phyloP scores from a whole-genome alignment of 176 grass and related monocot species.

The Oryza glumipatula region DNA sequence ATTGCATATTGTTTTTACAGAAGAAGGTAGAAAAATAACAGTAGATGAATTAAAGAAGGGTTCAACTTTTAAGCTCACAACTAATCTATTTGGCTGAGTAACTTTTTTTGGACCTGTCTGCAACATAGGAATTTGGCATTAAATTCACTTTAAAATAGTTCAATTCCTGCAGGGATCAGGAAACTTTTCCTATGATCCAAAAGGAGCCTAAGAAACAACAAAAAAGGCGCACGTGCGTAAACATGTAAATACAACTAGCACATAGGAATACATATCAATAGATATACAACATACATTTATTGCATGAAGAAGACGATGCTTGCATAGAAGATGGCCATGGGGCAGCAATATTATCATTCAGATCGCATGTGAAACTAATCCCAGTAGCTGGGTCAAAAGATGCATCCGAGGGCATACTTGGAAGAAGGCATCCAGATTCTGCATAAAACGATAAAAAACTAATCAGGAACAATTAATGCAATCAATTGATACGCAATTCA shows the following conservation, averaged over 20 bases:
- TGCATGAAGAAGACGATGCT: conserved; percentile 74
- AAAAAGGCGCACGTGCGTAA: background rate
- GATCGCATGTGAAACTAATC: conserved; percentile 96
- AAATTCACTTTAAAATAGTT: background rate
- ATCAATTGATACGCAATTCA: background rate
- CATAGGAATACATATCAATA: conserved; percentile 27
- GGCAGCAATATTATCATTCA: conserved; percentile 99
- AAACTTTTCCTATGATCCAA: background rate
- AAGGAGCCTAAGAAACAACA: conserved; percentile 3
- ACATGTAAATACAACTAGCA: conserved; percentile 8
- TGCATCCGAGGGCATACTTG: conserved; percentile 94
- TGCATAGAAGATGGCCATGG: conserved; percentile 86
- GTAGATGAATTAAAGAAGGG: background rate
- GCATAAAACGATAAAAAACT: conserved; percentile 29
- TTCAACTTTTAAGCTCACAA: conserved; percentile 1
- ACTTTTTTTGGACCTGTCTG: background rate
- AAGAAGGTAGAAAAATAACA: conserved; percentile 4
- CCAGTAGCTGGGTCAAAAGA: conserved; percentile 76
- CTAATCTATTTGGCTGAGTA: background rate
- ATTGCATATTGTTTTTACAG: conserved; percentile 15
- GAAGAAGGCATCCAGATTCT: conserved; percentile 98
- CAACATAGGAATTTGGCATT: background rate
- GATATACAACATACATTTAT: conserved; percentile 69
- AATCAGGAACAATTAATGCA: conserved; percentile 31
- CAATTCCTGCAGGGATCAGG: background rate